Percentiles rank a stretch among this genome's conserved stretches.
phyloP scores from a whole-genome alignment of 1,284 basidiomycete species.

The Coniferiporia sulphurascens region DNA sequence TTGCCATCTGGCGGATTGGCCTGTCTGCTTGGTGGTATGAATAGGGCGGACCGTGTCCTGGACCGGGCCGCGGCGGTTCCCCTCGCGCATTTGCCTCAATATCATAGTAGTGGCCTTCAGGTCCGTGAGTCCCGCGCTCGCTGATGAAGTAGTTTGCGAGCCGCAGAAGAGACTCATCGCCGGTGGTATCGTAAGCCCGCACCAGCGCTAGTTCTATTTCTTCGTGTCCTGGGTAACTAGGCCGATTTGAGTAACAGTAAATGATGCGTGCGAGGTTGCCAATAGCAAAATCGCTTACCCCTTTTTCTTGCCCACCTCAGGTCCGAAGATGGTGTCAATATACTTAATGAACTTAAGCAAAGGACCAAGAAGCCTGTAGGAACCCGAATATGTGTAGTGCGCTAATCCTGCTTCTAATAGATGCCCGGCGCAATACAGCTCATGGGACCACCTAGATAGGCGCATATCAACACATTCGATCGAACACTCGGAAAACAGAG shows the following conservation, averaged over 20 bases:
- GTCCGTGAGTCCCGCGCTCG: conserved; percentile 21
- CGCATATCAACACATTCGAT: neutral
- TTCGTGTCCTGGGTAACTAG: conserved; percentile 24
- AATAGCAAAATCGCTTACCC: conserved; percentile 15
- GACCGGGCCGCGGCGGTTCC: conserved; percentile 20
- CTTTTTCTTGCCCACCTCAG: conserved; percentile 18
- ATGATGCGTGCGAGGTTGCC: neutral
- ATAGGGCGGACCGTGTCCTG: conserved; percentile 21
- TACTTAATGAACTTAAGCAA: conserved; percentile 21
- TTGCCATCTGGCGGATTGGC: conserved; percentile 17
- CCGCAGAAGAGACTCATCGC: conserved; percentile 11
- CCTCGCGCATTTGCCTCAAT: conserved; percentile 22
- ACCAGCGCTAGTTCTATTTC: conserved; percentile 23
- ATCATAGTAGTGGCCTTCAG: conserved; percentile 23
- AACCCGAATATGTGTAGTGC: conserved; percentile 21
- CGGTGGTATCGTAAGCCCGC: conserved; percentile 18
- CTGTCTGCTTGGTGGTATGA: conserved; percentile 23
- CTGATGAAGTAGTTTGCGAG: conserved; percentile 24
- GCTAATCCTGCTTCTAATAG: conserved; percentile 24
- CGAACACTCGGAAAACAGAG: neutral
- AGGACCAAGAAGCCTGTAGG: conserved; percentile 18
- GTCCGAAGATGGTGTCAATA: conserved; percentile 22
- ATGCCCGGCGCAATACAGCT: conserved; percentile 24
- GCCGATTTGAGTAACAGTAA: neutral
- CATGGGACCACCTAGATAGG: conserved; percentile 22